phyloP scores from a whole-genome alignment of 257 asterid species.

The Plantago ovata region DNA sequence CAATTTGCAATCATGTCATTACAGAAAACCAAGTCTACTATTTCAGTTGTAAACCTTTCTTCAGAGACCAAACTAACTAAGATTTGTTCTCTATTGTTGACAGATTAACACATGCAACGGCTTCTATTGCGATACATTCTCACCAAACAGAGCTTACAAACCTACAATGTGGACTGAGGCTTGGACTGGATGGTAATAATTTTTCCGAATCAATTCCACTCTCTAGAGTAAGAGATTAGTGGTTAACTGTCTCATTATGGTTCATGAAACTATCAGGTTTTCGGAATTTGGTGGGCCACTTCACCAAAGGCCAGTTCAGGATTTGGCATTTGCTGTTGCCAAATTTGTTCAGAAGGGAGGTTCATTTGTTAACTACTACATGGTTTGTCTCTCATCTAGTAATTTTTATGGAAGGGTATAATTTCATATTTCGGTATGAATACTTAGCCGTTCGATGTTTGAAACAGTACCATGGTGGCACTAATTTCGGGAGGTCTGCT shows the following conservation, averaged over 20 bases:
- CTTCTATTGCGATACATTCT: constrained; percentile 76
- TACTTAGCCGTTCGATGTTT: constrained; percentile 4
- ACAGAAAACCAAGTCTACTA: not conserved
- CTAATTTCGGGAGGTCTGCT: constrained; percentile 89
- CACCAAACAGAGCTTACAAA: constrained; percentile 80
- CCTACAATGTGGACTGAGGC: constrained; percentile 98
- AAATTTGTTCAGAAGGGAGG: constrained; percentile 89
- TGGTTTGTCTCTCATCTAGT: constrained; percentile 48
- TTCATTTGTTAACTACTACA: constrained; percentile 83
- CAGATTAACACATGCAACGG: constrained; percentile 97
- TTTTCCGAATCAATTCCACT: not conserved
- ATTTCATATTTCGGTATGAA: not conserved
- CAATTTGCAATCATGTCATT: not conserved
- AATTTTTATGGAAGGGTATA: not conserved
- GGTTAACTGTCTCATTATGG: not conserved
- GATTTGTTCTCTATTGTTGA: constrained; percentile 19
- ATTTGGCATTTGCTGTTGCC: constrained; percentile 90
- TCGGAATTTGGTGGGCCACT: constrained; percentile 74
- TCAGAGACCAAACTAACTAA: not conserved
- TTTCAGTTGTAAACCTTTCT: constrained; percentile 4
- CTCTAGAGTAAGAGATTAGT: not conserved
- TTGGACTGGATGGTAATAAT: constrained; percentile 83
- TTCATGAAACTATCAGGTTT: constrained; percentile 47
- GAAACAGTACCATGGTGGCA: constrained; percentile 83
- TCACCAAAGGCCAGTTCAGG: constrained; percentile 81